Evolutionary conservation across 768 basidiomycete genomes (phyloP).

Genomic region (Lactifluus echinatus): DNA sequence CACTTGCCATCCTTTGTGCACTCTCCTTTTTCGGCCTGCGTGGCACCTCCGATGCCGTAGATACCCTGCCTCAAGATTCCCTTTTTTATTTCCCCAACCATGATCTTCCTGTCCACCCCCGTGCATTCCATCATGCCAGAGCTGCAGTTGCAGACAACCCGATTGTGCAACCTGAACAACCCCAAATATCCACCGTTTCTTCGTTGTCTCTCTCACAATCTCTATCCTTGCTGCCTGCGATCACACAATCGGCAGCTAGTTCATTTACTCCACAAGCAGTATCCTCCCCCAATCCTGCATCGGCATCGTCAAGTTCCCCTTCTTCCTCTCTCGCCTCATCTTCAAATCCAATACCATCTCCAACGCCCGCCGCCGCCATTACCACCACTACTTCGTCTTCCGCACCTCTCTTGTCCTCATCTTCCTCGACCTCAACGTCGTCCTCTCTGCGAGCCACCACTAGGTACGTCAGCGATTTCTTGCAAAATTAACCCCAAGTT

Average conservation of each 20-base stretch:
- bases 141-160: neutral
- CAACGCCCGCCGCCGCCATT: neutral
- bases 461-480: neutral
- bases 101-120: neutral
- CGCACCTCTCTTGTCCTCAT: neutral
- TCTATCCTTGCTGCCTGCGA: too few species aligned
- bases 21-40: constrained; percentile 4
- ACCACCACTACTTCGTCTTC: neutral
- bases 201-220: neutral
- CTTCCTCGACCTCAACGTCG: neutral
- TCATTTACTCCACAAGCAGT: neutral
- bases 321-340: neutral
- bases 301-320: neutral
- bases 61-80: constrained; percentile 1
- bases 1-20: constrained; percentile 4
- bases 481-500: neutral
- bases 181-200: too few species aligned
- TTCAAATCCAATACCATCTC: neutral
- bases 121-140: constrained; percentile 1
- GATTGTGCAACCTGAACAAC: too few species aligned
- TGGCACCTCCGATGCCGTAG: neutral
- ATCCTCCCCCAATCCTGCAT: neutral
- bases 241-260: neutral
- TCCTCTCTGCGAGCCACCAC: neutral
- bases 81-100: neutral